Percentiles rank a stretch among this genome's conserved stretches.
Conservation (phyloP, 257 asterid genomes). For the Catharanthus roseus region DNA sequence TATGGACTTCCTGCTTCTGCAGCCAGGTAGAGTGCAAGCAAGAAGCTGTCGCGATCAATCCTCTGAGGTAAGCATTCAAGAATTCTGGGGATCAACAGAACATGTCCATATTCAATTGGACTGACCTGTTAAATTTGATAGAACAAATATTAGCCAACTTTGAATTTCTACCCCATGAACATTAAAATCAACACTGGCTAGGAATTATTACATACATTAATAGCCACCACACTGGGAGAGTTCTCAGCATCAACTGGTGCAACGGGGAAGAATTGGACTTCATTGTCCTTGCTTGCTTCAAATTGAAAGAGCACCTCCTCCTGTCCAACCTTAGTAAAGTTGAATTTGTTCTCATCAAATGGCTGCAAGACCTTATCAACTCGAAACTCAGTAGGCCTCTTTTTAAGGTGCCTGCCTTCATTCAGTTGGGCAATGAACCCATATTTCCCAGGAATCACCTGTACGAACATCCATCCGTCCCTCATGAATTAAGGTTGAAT, state of each 20-base stretch:
- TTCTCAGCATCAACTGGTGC: slow-evolving; percentile 57
- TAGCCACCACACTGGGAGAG: slow-evolving; percentile 78
- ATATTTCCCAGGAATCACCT: slow-evolving; percentile 90
- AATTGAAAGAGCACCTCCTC: slow-evolving; percentile 93
- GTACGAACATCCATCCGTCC: slow-evolving; percentile 5
- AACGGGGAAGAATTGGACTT: slow-evolving; percentile 55
- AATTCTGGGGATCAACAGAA: slow-evolving; percentile 78
- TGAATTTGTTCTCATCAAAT: slow-evolving; percentile 85
- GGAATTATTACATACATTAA: slow-evolving; percentile 46
- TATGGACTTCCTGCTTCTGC: slow-evolving; percentile 77
- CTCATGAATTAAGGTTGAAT: background rate
- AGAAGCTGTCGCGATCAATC: slow-evolving; percentile 74
- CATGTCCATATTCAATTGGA: slow-evolving; percentile 95
- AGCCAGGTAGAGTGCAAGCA: slow-evolving; percentile 84
- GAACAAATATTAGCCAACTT: slow-evolving; percentile 12
- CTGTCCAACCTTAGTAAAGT: slow-evolving; percentile 92
- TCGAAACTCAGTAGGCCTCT: slow-evolving; percentile 95
- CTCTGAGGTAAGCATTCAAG: slow-evolving; percentile 81
- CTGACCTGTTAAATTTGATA: slow-evolving; percentile 64
- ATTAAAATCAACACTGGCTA: background rate
- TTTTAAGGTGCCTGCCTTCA: slow-evolving; percentile 96
- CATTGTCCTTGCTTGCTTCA: slow-evolving; percentile 51
- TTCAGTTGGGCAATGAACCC: slow-evolving; percentile 91
- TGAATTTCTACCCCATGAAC: background rate
- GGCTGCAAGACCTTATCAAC: slow-evolving; percentile 92